phyloP scores from a whole-genome alignment of 208 protist genomes.

The Crithidia bombi region DNA sequence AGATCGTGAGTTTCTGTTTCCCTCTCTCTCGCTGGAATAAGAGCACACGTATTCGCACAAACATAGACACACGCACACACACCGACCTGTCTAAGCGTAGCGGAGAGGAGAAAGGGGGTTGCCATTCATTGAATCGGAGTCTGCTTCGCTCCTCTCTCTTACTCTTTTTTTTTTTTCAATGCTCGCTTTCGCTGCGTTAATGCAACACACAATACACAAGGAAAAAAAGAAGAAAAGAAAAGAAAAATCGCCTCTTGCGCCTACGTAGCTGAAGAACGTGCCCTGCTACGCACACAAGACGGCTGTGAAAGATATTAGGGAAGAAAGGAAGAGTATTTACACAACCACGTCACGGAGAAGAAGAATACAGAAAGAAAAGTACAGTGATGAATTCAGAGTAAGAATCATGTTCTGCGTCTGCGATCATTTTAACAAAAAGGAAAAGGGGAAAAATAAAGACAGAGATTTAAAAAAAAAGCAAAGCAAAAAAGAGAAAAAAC shows the following conservation, averaged over 20 bases:
- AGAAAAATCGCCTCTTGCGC: slow-evolving; percentile 4
- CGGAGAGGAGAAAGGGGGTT: too few species aligned
- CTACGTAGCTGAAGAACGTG: slow-evolving; percentile 23
- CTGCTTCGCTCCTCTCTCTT: slow-evolving; percentile 10
- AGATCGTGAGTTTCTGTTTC: background rate
- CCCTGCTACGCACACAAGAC: slow-evolving; percentile 18
- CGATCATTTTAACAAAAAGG: too few species aligned
- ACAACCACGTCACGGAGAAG: slow-evolving; percentile 14
- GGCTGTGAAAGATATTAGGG: slow-evolving; percentile 5
- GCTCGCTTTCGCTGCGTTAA: background rate
- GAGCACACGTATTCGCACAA: background rate
- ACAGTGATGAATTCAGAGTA: slow-evolving; percentile 11
- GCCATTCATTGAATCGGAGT: too few species aligned
- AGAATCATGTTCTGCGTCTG: slow-evolving; percentile 14
- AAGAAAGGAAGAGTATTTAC: slow-evolving; percentile 11
- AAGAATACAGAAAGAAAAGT: slow-evolving; percentile 18
- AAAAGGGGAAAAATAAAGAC: slow-evolving; percentile 22
- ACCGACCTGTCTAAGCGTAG: too few species aligned
- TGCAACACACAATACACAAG: slow-evolving; percentile 4
- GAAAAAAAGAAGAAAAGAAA: slow-evolving; percentile 10
- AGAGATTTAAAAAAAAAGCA: slow-evolving; percentile 10
- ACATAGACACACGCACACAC: background rate
- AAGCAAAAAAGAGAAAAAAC: slow-evolving; percentile 23
- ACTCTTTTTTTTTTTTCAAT: slow-evolving; percentile 5
- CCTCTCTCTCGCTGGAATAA: background rate